Base-by-base conservation (phyloP, 345 rosid species). In the Noccaea bulbosa region DNA sequence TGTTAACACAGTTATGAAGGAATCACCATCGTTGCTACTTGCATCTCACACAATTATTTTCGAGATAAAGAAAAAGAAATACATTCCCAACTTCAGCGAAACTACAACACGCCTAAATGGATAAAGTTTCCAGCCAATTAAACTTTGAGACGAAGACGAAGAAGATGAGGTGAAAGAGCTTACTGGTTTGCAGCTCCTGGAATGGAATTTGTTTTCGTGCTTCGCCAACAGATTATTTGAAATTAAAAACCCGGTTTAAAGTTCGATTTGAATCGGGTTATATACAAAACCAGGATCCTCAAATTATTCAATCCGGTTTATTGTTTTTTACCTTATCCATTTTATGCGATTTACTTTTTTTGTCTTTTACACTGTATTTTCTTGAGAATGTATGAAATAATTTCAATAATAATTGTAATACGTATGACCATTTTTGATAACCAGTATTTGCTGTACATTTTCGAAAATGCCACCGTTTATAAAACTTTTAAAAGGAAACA, bases 191-290 rank as follows among this genome's bases (percentile, higher is more conserved):
- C 24, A 71, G 62, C 54, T 51, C 54, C 17, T 7, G 30, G 32
- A 67, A 50, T 59, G 34, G 69, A 74, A 3, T 59, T 50, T 35
- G 67, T 59, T 50, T 60, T 61, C 78, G 64, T 64, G 55, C 45
- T 30, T 27, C 4, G 17, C 69, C 57, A 67, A 30, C 39, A 8
- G 76, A 14, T 53, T 0, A 44, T 46, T 52, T 46, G 52, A 46
- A 72, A 54, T 33, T 59, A 48, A 47, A 37, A 73, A 27, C 30
- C 14, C 47, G 55, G 72, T 56, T 45, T 8, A 35, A 34, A 11
- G 5, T 57, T 57, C 56, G 17, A 37, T 57, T 57, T 22, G 3
- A 22, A 34, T 2, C 11, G 51, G 40, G 41, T 53, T 7, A 20
- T 8, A 11, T 10, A 16, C 1, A 15, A 55, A 39, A 50, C 62